These are phyloP conservation scores for Monosporascus sp. DNA, from an alignment of 2,329 filamentous ascomycete genomes.

Conservation along the genomic window DNA sequence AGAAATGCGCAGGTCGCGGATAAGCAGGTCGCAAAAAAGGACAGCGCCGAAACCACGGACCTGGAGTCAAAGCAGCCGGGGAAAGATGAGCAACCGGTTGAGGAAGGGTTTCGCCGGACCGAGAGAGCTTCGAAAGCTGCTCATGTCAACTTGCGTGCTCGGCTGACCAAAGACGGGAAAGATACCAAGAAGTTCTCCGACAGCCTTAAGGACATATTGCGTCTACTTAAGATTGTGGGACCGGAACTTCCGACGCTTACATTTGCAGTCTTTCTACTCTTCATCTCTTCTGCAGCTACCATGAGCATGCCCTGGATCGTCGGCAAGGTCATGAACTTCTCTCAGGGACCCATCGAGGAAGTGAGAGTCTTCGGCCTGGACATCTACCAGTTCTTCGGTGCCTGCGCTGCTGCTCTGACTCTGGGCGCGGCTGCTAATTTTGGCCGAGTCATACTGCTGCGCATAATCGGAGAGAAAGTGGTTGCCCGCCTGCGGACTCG, in stretches of 20 bases:
- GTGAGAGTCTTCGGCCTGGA: constrained; percentile 76
- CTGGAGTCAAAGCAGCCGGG: constrained; percentile 30
- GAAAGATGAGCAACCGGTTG: constrained; percentile 43
- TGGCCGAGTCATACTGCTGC: constrained; percentile 83
- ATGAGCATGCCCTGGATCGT: constrained; percentile 98
- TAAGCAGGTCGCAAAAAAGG: constrained; percentile 4
- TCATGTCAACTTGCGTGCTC: constrained; percentile 83
- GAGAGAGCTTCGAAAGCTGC: constrained; percentile 83
- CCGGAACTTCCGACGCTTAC: constrained; percentile 76
- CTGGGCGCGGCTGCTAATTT: constrained; percentile 89
- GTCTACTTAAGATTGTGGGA: constrained; percentile 80
- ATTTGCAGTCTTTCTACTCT: constrained; percentile 75
- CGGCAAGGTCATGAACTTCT: constrained; percentile 74
- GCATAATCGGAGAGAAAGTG: constrained; percentile 91
- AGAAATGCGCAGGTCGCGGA: constrained; percentile 7
- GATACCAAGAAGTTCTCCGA: constrained; percentile 48
- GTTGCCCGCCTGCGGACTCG: constrained; percentile 84
- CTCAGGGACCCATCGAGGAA: constrained; percentile 66
- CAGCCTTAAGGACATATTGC: constrained; percentile 71
- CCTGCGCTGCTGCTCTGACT: constrained; percentile 69
- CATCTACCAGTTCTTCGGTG: constrained; percentile 81
- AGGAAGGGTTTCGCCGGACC: constrained; percentile 62
- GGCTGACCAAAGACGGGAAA: constrained; percentile 77
- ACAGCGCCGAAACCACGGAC: constrained; percentile 10
- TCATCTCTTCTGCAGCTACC: constrained; percentile 86